Conservation (phyloP, 2,329 filamentous ascomycete species). For the Sclerotinia subarctica region DNA sequence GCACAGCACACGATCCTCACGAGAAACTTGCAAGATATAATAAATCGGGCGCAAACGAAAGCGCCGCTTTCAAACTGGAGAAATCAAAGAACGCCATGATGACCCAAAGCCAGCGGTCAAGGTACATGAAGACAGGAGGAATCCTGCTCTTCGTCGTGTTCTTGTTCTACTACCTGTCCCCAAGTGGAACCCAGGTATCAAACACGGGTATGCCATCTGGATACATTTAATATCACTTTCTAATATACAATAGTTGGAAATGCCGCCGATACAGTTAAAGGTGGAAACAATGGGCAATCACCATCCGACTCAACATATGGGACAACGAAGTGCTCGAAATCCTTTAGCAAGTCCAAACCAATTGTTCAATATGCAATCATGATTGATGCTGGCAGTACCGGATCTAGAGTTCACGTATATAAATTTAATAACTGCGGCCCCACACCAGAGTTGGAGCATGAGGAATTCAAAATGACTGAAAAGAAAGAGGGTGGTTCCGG, state of each 20-base stretch:
- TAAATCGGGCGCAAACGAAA: slow-evolving; percentile 44
- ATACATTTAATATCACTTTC: not conserved
- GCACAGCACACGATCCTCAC: slow-evolving; percentile 58
- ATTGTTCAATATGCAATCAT: slow-evolving; percentile 97
- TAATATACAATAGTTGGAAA: slow-evolving; percentile 25
- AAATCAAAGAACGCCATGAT: slow-evolving; percentile 57
- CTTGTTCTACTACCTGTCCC: slow-evolving; percentile 62
- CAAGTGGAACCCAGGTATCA: slow-evolving; percentile 45
- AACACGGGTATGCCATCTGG: slow-evolving; percentile 27
- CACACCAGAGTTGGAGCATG: slow-evolving; percentile 89
- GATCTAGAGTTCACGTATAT: slow-evolving; percentile 97
- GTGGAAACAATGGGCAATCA: slow-evolving; percentile 47
- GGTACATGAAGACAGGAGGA: slow-evolving; percentile 63
- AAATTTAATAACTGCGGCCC: slow-evolving; percentile 98
- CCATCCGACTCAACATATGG: slow-evolving; percentile 60
- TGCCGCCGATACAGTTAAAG: slow-evolving; percentile 23
- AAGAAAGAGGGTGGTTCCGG: slow-evolving; percentile 71
- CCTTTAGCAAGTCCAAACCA: slow-evolving; percentile 83
- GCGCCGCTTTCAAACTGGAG: slow-evolving; percentile 47
- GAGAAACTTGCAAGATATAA: slow-evolving; percentile 62
- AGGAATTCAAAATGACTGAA: slow-evolving; percentile 90
- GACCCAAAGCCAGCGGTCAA: slow-evolving; percentile 62
- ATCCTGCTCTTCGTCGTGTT: slow-evolving; percentile 59
- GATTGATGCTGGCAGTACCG: slow-evolving; percentile 97
- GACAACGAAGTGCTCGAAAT: slow-evolving; percentile 75